Conservation (phyloP, 176 grass and related monocot species). For the Rhipidocladum racemiflorum region DNA sequence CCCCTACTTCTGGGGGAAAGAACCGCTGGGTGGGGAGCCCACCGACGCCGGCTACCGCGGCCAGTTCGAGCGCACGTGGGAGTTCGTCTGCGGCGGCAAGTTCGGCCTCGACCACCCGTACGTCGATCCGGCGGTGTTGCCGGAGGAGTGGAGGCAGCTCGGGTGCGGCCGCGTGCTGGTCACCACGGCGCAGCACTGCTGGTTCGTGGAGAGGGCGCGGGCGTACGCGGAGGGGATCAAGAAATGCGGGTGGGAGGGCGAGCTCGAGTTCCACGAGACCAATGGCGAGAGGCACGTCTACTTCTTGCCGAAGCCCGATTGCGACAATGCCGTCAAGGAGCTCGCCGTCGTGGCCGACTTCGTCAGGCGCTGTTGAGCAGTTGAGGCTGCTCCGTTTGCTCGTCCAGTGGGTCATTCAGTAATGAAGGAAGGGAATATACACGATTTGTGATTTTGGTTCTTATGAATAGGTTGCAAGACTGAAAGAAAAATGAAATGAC, state of each 20-base stretch:
- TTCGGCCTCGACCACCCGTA: constrained; percentile 46
- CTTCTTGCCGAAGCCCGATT: constrained; percentile 50
- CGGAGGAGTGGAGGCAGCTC: constrained; percentile 48
- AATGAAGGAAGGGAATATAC: background rate
- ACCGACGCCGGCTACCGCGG: constrained; percentile 27
- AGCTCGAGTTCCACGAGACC: constrained; percentile 53
- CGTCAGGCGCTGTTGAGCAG: constrained; percentile 35
- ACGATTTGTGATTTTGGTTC: background rate
- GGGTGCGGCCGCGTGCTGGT: constrained; percentile 61
- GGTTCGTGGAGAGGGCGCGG: constrained; percentile 66
- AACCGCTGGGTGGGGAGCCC: constrained; percentile 42
- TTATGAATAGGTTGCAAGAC: background rate
- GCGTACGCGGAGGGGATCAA: constrained; percentile 57
- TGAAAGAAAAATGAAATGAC: background rate
- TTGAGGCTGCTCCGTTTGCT: background rate
- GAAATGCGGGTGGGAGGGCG: constrained; percentile 62
- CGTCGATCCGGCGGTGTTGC: constrained; percentile 47
- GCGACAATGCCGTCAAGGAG: constrained; percentile 57
- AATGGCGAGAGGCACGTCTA: constrained; percentile 57
- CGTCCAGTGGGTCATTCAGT: background rate
- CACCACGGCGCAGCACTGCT: constrained; percentile 53
- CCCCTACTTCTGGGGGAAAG: constrained; percentile 69
- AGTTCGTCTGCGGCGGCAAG: constrained; percentile 41
- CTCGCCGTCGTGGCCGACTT: constrained; percentile 47
- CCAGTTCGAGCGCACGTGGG: constrained; percentile 51